Conservation (phyloP, 768 basidiomycete genomes). For the Auriscalpium microsporum region DNA sequence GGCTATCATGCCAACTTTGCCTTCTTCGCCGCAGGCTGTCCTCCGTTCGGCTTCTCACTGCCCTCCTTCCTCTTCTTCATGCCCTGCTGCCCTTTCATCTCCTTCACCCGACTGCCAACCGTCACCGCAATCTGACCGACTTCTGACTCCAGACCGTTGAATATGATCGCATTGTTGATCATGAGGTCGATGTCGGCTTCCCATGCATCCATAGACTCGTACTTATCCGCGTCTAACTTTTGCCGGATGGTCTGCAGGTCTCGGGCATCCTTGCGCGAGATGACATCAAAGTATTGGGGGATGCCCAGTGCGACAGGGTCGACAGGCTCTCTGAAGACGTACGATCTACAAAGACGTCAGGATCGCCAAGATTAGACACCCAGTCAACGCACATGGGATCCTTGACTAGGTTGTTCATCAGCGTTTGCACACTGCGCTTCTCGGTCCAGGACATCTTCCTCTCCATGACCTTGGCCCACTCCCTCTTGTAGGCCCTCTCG, state of each 20-base stretch:
- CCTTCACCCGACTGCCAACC: conserved; percentile 44
- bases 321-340: conserved; percentile 79
- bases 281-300: conserved; percentile 82
- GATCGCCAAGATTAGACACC: conserved; percentile 1
- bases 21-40: conserved; percentile 53
- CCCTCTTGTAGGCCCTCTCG: conserved; percentile 71
- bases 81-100: conserved; percentile 37
- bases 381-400: conserved; percentile 48
- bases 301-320: conserved; percentile 78
- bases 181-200: conserved; percentile 84
- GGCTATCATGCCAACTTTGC: conserved; percentile 43
- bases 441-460: conserved; percentile 69
- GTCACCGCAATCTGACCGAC: conserved; percentile 57
- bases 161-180: conserved; percentile 80
- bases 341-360: conserved; percentile 38
- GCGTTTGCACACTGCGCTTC: conserved; percentile 65
- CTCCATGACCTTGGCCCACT: conserved; percentile 76
- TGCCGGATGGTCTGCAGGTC: conserved; percentile 76
- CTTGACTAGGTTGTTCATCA: conserved; percentile 61
- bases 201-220: conserved; percentile 68
- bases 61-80: conserved; percentile 68
- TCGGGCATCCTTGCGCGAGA: conserved; percentile 77
- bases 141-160: conserved; percentile 78
- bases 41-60: conserved; percentile 51
- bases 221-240: conserved; percentile 77